Evolutionary conservation across 202 grass and related monocot species (phyloP), one percentile per base, ranked within the genome.

Genomic region (Elaeis oleifera): DNA sequence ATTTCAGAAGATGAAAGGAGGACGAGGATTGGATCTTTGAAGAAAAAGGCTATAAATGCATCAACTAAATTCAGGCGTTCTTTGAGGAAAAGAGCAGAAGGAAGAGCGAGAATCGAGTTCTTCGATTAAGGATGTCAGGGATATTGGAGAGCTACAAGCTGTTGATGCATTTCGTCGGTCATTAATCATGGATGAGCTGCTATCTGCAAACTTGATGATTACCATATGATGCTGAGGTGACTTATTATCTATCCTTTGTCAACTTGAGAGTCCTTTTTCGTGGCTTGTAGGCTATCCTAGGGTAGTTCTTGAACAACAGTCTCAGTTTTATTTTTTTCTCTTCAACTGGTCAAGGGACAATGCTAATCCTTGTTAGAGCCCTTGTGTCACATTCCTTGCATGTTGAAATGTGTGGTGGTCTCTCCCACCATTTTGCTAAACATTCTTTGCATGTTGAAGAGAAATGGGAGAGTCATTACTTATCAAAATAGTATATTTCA

Each of bases 141-240:
- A 80, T 76, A 63, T 73, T 71, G 69, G 76, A 52, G 94, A 99
- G 62, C 52, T 99, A 64, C 69, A 81, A 71, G 81, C 64, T 75
- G 88, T 99, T 11, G 72, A 87, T 56, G 81, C 69, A 60, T 99
- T 99, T 65, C 84, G 75, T 32, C 74, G 8, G 53, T 60, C 71
- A 23, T 72, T 99, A 61, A 72, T 80, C 67, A 71, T 75, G 18
- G 88, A 84, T 53, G 80, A 73, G 26, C 61, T 99, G 79, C 65
- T 99, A 76, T 88, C 88, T 53, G 64, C 84, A 68, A 69, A 59
- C 78, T 78, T 18, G 88, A 99, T 61, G 80, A 92, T 80, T 99
- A 99, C 80, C 80, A 99, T 65, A 76, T 69, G 36, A 75, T 94
- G 69, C 69, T 99, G 73, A 99, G 94, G 94, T 99, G 20, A 77